These are phyloP conservation scores for Mycosarcoma maydis DNA, from an alignment of 1,284 basidiomycete species.

Conservation along the genomic window DNA sequence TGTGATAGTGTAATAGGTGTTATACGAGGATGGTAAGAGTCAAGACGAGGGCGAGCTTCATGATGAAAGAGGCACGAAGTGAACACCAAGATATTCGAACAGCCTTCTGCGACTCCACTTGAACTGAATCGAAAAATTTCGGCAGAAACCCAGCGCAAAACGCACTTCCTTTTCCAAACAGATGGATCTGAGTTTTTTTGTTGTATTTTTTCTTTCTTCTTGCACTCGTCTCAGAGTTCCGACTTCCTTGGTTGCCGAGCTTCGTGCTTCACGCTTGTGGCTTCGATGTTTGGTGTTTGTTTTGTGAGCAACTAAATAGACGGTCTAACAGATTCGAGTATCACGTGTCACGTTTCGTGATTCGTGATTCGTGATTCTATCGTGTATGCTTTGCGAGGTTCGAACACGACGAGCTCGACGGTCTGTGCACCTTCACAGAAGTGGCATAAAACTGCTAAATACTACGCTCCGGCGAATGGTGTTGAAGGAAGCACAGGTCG, in stretches of 20 bases:
- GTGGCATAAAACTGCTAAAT: no score
- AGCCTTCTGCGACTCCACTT: conserved; percentile 9
- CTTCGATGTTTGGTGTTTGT: no score
- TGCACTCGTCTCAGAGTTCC: not conserved
- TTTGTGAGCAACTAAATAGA: no score
- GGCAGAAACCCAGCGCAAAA: not conserved
- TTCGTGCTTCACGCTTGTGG: no score
- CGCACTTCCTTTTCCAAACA: not conserved
- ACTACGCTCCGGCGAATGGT: no score
- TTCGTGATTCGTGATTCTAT: no score
- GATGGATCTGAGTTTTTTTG: conserved; percentile 1
- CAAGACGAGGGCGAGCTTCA: not conserved
- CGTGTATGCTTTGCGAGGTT: no score
- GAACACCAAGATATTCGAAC: not conserved
- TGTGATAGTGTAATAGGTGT: not conserved
- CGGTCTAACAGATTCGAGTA: no score
- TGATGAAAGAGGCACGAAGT: not conserved
- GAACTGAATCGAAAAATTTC: conserved; percentile 1
- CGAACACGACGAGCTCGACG: no score
- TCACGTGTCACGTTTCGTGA: no score
- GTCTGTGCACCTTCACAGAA: no score
- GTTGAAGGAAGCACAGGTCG: no score
- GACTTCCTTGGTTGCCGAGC: conserved; percentile 1
- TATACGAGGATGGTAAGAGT: not conserved
- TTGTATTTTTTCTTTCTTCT: not conserved